Percentiles rank a stretch among this genome's conserved stretches.
phyloP scores from a whole-genome alignment of 805 yeast genomes.

The Barnettozyma sucrosica region DNA sequence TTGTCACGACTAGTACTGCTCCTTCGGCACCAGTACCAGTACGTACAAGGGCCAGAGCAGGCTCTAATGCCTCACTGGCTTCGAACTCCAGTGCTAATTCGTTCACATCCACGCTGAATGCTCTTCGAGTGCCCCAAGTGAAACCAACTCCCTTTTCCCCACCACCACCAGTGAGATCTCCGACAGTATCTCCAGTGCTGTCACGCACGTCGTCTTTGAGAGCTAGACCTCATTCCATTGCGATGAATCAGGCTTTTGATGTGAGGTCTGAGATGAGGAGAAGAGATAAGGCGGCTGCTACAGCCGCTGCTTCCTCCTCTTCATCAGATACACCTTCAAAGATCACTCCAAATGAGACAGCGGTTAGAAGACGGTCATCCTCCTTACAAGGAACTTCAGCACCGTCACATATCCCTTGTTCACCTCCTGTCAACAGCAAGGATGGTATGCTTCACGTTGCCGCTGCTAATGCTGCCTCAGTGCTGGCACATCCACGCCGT shows the following conservation, averaged over 20 bases:
- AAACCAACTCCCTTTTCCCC: conserved; percentile 6
- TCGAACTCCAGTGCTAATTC: conserved; percentile 5
- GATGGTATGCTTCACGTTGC: conserved; percentile 7
- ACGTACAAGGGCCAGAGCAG: conserved; percentile 2
- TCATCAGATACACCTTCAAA: conserved; percentile 7
- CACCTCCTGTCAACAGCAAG: not conserved
- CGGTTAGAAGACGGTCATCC: not conserved
- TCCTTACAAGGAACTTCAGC: conserved; percentile 9
- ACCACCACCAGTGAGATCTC: conserved; percentile 8
- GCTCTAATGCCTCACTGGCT: conserved; percentile 1
- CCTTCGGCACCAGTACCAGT: not conserved
- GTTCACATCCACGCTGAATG: conserved; percentile 1
- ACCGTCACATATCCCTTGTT: not conserved
- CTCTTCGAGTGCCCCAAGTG: not conserved
- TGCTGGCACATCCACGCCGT: not conserved
- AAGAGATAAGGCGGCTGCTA: conserved; percentile 18
- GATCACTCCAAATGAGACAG: not conserved
- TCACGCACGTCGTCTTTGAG: conserved; percentile 20
- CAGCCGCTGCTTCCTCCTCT: conserved; percentile 6
- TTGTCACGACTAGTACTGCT: not conserved
- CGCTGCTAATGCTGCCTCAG: conserved; percentile 19
- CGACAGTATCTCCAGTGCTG: conserved; percentile 8
- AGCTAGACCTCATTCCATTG: conserved; percentile 20
- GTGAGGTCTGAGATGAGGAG: conserved; percentile 24
- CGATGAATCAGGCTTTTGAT: conserved; percentile 24